Conservation (phyloP, 257 asterid species). For the Capsicum baccatum region DNA sequence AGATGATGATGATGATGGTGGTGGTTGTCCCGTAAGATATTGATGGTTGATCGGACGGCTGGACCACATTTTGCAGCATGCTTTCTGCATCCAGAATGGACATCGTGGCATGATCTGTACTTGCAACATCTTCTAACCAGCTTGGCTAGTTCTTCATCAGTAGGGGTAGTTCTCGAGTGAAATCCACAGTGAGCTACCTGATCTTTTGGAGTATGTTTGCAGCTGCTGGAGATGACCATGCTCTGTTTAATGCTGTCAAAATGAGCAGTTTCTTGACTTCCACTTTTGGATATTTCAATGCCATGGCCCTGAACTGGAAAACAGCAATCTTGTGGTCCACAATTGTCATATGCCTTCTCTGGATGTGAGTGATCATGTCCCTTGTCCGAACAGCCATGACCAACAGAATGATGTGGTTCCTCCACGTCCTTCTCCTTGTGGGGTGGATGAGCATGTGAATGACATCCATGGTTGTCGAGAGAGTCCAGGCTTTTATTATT, state of each 20-base stretch:
- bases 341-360: conserved; percentile 12
- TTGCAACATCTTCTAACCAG: conserved; percentile 38
- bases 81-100: conserved; percentile 27
- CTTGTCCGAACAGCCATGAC: conserved; percentile 26
- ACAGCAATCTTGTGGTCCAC: conserved; percentile 21
- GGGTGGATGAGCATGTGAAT: conserved; percentile 23
- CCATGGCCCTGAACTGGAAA: conserved; percentile 24
- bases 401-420: conserved; percentile 29
- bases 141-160: conserved; percentile 27
- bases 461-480: conserved; percentile 22
- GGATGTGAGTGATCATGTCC: conserved; percentile 3
- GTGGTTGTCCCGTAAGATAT: conserved; percentile 18
- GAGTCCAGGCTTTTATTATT: conserved; percentile 32
- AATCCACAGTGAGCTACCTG: conserved; percentile 11
- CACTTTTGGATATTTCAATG: background rate
- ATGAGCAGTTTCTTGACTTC: background rate
- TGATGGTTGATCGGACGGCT: conserved; percentile 19
- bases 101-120: conserved; percentile 6
- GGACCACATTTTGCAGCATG: conserved; percentile 30
- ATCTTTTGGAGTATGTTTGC: conserved; percentile 23
- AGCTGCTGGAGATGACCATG: background rate
- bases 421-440: conserved; percentile 12
- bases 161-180: conserved; percentile 1
- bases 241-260: background rate
- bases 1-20: conserved; percentile 10